phyloP scores from a whole-genome alignment of 192 early-diverging fungal species.

The Geosiphon pyriformis region DNA sequence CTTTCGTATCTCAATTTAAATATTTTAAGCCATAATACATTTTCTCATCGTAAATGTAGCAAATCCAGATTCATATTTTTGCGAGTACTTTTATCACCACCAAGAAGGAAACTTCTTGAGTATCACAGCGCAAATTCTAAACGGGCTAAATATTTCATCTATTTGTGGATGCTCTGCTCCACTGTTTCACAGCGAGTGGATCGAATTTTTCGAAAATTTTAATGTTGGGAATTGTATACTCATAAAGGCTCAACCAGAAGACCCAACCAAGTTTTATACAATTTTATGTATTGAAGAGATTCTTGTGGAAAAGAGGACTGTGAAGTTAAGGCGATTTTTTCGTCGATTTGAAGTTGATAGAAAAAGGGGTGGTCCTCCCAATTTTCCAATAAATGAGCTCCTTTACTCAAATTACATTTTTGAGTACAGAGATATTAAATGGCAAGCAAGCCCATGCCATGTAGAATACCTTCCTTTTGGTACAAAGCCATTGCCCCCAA shows the following conservation, averaged over 20 bases:
- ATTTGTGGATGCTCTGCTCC: neutral
- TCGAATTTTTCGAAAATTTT: conserved; percentile 3
- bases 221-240: conserved; percentile 8
- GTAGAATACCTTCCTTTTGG: conserved; percentile 14
- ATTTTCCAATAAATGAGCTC: conserved; percentile 11
- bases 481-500: too few relatives aligned
- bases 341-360: too few relatives aligned
- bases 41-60: neutral
- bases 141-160: too few relatives aligned
- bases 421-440: neutral
- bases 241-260: neutral
- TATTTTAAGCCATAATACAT: too few relatives aligned
- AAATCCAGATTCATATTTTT: neutral
- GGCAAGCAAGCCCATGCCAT: conserved; percentile 5
- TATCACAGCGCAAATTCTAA: neutral
- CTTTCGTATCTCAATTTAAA: too few relatives aligned
- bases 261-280: conserved; percentile 7
- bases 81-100: conserved; percentile 1
- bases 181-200: neutral
- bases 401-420: conserved; percentile 18
- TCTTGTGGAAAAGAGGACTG: neutral
- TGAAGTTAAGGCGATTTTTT: too few relatives aligned
- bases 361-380: neutral
- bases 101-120: conserved; percentile 5
- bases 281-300: conserved; percentile 1